A percentile compares a stretch with the other conserved stretches of the same genome.
These are phyloP conservation scores for Aristolochia contorta DNA, from an alignment of 164 flowering plant species.

Conservation along the genomic window DNA sequence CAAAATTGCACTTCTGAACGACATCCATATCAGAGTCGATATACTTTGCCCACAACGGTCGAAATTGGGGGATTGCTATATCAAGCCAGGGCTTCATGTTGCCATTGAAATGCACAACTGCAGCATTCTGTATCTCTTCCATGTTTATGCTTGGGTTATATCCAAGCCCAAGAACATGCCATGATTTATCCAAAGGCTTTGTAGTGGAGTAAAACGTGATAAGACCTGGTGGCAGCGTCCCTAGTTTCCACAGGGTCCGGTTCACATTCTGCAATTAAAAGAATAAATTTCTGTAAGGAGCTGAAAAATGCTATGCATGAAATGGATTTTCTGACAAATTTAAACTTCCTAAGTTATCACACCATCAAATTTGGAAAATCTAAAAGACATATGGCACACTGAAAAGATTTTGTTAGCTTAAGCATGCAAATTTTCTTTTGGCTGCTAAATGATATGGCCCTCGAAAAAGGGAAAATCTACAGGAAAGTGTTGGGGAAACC, in stretches of 20 bases:
- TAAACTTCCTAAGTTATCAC: neutral
- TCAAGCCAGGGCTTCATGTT: slow-evolving; percentile 21
- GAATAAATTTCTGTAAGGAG: neutral
- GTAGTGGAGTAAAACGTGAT: slow-evolving; percentile 26
- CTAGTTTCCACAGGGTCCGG: slow-evolving; percentile 15
- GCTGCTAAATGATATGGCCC: too few species aligned
- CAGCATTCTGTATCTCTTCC: slow-evolving; percentile 21
- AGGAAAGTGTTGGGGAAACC: too few species aligned
- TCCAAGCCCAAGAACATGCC: slow-evolving; percentile 25
- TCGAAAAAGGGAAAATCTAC: too few species aligned
- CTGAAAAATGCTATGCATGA: neutral
- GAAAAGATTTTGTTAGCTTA: neutral
- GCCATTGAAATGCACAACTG: slow-evolving; percentile 22
- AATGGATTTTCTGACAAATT: neutral
- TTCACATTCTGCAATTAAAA: slow-evolving; percentile 7
- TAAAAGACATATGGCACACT: neutral
- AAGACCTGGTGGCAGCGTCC: slow-evolving; percentile 15
- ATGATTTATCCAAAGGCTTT: slow-evolving; percentile 22
- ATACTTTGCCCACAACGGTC: slow-evolving; percentile 20
- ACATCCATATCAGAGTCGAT: slow-evolving; percentile 17
- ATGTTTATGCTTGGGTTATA: slow-evolving; percentile 24
- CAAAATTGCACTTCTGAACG: slow-evolving; percentile 15
- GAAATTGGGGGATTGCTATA: slow-evolving; percentile 22
- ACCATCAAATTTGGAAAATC: neutral
- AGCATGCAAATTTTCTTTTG: too few species aligned